Base-by-base conservation (phyloP, 257 asterid genomes). In the Penstemon barbatus region DNA sequence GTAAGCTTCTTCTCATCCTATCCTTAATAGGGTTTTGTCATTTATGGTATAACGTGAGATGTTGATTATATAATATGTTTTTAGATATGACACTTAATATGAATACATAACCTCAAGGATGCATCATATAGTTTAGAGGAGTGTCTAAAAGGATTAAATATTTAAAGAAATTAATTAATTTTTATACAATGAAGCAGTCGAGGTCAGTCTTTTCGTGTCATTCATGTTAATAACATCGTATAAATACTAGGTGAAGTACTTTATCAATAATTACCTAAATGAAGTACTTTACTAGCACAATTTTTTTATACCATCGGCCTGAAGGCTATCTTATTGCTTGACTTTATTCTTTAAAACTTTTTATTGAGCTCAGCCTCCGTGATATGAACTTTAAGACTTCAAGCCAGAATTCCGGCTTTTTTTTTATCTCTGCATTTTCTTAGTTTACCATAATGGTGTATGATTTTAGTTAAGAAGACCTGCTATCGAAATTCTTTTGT, bases 1-100 rank as follows among this genome's bases (percentile, higher is more conserved):
- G 92, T 84, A 74, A 78, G 87, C 51, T 71, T 10, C 50, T 64
- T 73, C 68, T 54, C 62, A 53, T 59, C 68, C 12, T 56, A 61
- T 71, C 41, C 37, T 41, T 66, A 36, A 63, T 54, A 48, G 44
- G 50, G 63, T 70, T 51, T 41, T 53, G 4, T 66, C 70, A 39
- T 64, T 48, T n/a, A 44, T 44, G 61, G 42, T 51, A 50, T 70
- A 59, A 56, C 60, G 45, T 60, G 70, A 42, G 13, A n/a, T 39
- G 67, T 50, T 54, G 40, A 40, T 42, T 61, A 54, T 60, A 38
- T 44, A 42, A 13, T 54, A 51, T 59, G 42, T 56, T 52, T 9
- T 52, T 46, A 18, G 6, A 51, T 61, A 60, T 15, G 60, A 50
- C 41, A 18, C 69, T n/a, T 18, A n/a, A 11, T 44, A 3, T 61